Base-by-base conservation (phyloP, 345 rosid species). In the Luvunga scandens region DNA sequence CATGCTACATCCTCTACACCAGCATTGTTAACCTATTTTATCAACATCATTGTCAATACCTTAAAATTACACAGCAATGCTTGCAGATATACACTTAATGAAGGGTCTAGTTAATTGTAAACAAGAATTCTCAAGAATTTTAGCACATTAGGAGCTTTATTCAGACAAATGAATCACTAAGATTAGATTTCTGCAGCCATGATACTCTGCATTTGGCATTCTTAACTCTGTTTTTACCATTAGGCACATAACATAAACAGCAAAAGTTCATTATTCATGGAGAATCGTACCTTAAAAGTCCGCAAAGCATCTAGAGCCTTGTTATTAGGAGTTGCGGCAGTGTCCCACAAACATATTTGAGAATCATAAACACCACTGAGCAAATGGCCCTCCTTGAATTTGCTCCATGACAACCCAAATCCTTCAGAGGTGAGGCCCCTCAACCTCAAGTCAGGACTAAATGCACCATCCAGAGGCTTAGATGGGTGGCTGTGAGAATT, bases 1-100 rank as follows among this genome's bases (percentile, higher is more conserved):
- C 99, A 97, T 0, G 99, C 98, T 4, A 93, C 99, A 87, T 97
- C 98, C 87, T 97, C 99, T n/a, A 94, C 98, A 5, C 93, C 98
- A 36, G 98, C 98, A 85, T 94, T 97, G 72, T 97, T 98, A 72
- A 93, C 97, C 97, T 94, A 82, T 21, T 36, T 75, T 2, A 80
- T 36, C 59, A 70, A 36, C 66, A 69, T 21, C 71, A 24, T 19
- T 62, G 6, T 30, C 45, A 79, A 73, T 7, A 57, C 34, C 61
- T 45, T 14, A 45, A 13, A 45, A 13, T 45, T 45, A 12, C 5
- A 45, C 73, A 66, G 42, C 31, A 70, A 45, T 53, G 31, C 31
- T 9, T 39, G 50, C 69, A 16, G 24, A 33, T 30, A 65, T 19
- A 65, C 3, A 65, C n/a, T 65, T 65, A 30, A 2, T 19, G 36